These are phyloP conservation scores for Blumeria hordei DNA, from an alignment of 2,329 filamentous ascomycete species.

Conservation along the genomic window DNA sequence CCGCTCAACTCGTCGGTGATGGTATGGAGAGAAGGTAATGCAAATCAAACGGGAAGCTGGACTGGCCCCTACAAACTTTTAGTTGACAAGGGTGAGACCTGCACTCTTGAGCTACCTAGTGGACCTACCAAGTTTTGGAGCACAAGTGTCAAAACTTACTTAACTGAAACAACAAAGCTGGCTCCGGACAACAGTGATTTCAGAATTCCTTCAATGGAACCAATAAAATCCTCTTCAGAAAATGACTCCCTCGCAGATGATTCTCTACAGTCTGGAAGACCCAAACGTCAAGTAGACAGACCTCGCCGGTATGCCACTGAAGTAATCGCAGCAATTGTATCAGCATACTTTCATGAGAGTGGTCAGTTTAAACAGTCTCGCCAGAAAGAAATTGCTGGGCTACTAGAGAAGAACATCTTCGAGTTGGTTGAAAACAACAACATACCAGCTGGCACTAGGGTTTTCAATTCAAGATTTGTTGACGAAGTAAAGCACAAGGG, in stretches of 20 bases:
- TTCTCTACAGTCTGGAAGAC: neutral
- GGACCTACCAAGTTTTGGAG: neutral
- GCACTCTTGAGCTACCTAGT: neutral
- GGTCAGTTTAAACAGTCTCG: neutral
- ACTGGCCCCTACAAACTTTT: constrained; percentile 1
- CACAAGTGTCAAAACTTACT: neutral
- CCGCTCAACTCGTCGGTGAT: constrained; percentile 1
- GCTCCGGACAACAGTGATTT: too few species aligned
- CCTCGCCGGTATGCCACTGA: neutral
- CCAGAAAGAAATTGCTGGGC: neutral
- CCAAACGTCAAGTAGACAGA: neutral
- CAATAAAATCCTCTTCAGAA: too few species aligned
- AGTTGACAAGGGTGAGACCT: constrained; percentile 1
- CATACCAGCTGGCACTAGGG: neutral
- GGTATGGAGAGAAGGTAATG: constrained; percentile 2
- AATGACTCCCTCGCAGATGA: too few species aligned
- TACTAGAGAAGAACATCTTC: constrained; percentile 2
- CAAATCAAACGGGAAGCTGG: neutral
- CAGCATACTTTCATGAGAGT: neutral
- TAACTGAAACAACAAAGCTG: neutral
- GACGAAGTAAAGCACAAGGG: constrained; percentile 4
- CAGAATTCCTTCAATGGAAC: too few species aligned
- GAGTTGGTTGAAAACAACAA: neutral
- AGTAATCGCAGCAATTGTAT: neutral
- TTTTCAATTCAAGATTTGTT: constrained; percentile 5